Base-by-base conservation (phyloP, 768 basidiomycete genomes). In the Mycena olivaceomarginata region DNA sequence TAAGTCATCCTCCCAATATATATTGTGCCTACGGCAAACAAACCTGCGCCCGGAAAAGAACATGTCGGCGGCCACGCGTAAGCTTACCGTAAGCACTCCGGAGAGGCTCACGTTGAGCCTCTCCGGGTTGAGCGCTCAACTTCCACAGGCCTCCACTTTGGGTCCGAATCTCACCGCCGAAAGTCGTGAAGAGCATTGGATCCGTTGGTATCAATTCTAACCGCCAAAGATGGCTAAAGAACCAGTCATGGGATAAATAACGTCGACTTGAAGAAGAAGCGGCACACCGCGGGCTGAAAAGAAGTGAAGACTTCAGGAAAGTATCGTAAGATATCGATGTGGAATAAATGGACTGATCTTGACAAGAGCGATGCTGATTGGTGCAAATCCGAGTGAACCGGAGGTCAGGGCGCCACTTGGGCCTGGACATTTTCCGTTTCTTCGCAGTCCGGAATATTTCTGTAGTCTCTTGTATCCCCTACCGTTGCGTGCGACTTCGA, bases 181-280 rank as follows among this genome's bases (percentile, higher is more conserved):
- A 22, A 7, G 22, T 39, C 31, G 13, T 13, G 7, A 39, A 60
- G 62, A 25, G 25, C 25, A 25, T 25, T 25, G n/a, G 7, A 43
- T 11, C 8, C 13, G 43, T 64, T 64, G 63, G 43, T 41, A 45
- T 43, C 18, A 25, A 43, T 22, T 45, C 15, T 59, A n/a, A n/a
- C n/a, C n/a, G n/a, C 9, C 53, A n/a, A 56, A 25, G n/a, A 56
- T 39, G 4, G 15, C 31, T 9, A 60, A 60, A 25, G n/a, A 15
- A 43, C n/a, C 9, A 25, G 43, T 65, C 63, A 65, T 65, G 43
- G 43, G 63, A 45, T 43, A n/a, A 25, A 43, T 22, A 65, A 65
- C 63, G n/a, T 65, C 3, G 25, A 25, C 43, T 25, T 15, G 63
- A 65, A 10, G 5, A 45, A 65, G 20, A 45, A 60, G 16, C 16